Evolutionary conservation across 2,329 filamentous ascomycete genomes (phyloP).

Genomic region (Arachnopeziza araneosa): DNA sequence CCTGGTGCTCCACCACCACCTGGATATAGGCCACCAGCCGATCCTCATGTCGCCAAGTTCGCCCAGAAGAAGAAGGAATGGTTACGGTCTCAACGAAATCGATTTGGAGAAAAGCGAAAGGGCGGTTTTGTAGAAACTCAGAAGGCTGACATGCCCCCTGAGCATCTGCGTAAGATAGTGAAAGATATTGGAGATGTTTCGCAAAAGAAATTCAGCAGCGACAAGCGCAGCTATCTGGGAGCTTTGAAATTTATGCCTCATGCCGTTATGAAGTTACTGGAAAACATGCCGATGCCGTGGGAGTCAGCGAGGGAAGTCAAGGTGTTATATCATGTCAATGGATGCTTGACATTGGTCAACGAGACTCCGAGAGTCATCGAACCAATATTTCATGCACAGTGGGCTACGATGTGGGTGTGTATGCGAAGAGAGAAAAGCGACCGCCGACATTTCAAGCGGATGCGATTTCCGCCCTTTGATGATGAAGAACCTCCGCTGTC

Average conservation of each 20-base stretch:
- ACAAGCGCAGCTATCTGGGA: conserved; percentile 96
- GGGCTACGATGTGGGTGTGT: conserved; percentile 98
- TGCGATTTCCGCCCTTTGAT: conserved; percentile 98
- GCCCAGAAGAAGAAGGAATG: conserved; percentile 99
- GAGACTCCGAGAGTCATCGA: conserved; percentile 96
- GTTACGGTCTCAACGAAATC: conserved; percentile 83
- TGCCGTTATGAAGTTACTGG: conserved; percentile 89
- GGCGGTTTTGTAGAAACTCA: conserved; percentile 96
- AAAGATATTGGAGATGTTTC: conserved; percentile 98
- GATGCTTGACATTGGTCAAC: conserved; percentile 93
- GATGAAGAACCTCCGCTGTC: conserved; percentile 96
- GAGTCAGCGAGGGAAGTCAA: conserved; percentile 95
- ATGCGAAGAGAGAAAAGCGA: conserved; percentile 99
- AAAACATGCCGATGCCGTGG: conserved; percentile 99
- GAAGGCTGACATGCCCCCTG: conserved; percentile 97
- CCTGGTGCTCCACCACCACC: conserved; percentile 67
- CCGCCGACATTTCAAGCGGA: conserved; percentile 91
- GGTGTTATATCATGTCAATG: conserved; percentile 96
- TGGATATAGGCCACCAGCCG: conserved; percentile 72
- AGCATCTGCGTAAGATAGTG: conserved; percentile 97
- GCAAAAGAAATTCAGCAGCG: conserved; percentile 97
- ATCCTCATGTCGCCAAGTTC: conserved; percentile 88
- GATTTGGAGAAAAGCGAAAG: conserved; percentile 95
- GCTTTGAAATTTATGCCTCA: conserved; percentile 99
- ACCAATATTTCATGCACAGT: conserved; percentile 95